A percentile compares a stretch with the other conserved stretches of the same genome.
phyloP scores from a whole-genome alignment of 1,284 basidiomycete species.

The Tausonia pullulans region DNA sequence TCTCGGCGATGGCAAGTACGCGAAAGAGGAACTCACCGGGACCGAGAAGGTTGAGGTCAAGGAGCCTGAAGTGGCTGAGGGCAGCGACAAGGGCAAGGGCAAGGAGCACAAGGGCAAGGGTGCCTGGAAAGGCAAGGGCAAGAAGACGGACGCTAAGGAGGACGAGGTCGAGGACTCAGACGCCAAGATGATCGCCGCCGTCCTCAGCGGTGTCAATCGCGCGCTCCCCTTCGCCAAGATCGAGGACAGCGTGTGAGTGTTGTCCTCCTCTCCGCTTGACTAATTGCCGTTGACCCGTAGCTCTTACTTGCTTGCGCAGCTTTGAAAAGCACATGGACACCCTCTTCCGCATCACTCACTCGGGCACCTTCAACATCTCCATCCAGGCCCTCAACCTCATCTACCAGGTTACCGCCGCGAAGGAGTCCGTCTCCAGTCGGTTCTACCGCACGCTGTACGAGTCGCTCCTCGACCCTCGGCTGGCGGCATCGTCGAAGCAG shows the following conservation, averaged over 20 bases:
- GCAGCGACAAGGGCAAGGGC: slow-evolving; percentile 35
- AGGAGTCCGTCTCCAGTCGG: slow-evolving; percentile 53
- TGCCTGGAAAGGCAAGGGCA: slow-evolving; percentile 24
- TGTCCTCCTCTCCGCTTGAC: slow-evolving; percentile 36
- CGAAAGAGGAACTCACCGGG: slow-evolving; percentile 28
- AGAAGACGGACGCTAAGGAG: slow-evolving; percentile 31
- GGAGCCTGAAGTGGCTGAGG: slow-evolving; percentile 27
- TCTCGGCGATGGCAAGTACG: slow-evolving; percentile 44
- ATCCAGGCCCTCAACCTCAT: slow-evolving; percentile 90
- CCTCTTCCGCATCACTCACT: slow-evolving; percentile 90
- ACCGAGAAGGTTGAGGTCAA: slow-evolving; percentile 35
- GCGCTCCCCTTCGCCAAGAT: slow-evolving; percentile 83
- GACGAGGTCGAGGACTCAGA: slow-evolving; percentile 65
- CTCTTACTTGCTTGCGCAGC: slow-evolving; percentile 33
- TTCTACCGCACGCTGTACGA: slow-evolving; percentile 89
- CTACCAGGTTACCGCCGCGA: slow-evolving; percentile 54
- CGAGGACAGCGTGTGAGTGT: slow-evolving; percentile 45
- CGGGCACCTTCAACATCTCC: slow-evolving; percentile 82
- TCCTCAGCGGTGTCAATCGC: slow-evolving; percentile 89
- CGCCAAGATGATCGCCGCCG: slow-evolving; percentile 77
- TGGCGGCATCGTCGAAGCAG: slow-evolving; percentile 80
- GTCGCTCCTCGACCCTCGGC: slow-evolving; percentile 71
- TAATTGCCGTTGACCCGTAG: background rate
- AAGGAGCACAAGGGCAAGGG: slow-evolving; percentile 34
- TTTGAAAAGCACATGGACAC: slow-evolving; percentile 84